Conservation (phyloP, 106 monocot species). For the Dendrobium chrysotoxum region DNA sequence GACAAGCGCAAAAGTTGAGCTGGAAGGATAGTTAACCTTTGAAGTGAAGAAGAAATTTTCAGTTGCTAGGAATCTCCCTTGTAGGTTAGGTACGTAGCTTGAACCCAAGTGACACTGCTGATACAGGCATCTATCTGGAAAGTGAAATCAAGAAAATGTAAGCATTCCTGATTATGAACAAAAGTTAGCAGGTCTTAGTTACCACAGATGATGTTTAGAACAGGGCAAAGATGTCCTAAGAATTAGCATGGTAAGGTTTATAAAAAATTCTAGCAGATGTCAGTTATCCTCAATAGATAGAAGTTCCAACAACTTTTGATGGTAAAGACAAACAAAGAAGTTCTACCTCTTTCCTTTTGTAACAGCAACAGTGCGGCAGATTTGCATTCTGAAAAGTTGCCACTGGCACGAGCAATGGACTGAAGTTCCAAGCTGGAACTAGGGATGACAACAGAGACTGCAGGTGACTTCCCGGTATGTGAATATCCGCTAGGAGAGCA, state of each 20-base stretch:
- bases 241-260: no score
- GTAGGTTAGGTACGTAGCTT: conserved; percentile 47
- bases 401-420: conserved; percentile 20
- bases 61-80: conserved; percentile 60
- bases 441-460: conserved; percentile 4
- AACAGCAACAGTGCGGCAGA: conserved; percentile 50
- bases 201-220: neutral
- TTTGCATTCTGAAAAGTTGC: conserved; percentile 82
- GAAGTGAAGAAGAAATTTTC: conserved; percentile 74
- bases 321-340: conserved; percentile 8
- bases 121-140: conserved; percentile 47
- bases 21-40: conserved; percentile 23
- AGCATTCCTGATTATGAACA: neutral
- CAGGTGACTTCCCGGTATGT: conserved; percentile 5
- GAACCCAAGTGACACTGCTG: conserved; percentile 48
- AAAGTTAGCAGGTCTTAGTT: neutral
- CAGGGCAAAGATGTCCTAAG: neutral
- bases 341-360: conserved; percentile 56
- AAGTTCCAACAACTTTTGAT: no score
- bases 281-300: no score
- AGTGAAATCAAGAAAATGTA: neutral
- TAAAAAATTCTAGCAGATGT: no score
- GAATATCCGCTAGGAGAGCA: conserved; percentile 72
- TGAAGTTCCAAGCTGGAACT: conserved; percentile 13
- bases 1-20: neutral